phyloP scores from a whole-genome alignment of 305 asterid species.

The Withania somnifera region DNA sequence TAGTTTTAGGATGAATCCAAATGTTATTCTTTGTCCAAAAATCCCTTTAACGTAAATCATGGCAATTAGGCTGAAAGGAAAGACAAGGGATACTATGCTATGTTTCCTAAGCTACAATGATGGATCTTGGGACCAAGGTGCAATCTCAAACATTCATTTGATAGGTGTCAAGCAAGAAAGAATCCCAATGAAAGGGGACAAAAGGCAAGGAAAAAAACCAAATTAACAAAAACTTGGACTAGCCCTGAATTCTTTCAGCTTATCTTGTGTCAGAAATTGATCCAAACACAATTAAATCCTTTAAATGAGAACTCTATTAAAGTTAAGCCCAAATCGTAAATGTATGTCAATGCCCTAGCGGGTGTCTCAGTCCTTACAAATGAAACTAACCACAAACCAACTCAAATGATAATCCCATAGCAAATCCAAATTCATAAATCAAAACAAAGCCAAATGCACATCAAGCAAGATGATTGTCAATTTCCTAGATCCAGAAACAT shows the following conservation, averaged over 20 bases:
- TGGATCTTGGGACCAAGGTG: neutral
- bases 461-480: neutral
- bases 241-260: neutral
- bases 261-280: neutral
- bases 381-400: neutral
- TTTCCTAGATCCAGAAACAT: neutral
- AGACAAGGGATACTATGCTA: neutral
- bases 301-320: neutral
- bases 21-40: neutral
- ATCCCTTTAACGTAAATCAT: neutral
- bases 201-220: neutral
- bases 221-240: neutral
- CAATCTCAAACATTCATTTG: neutral
- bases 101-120: neutral
- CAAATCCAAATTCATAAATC: neutral
- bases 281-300: neutral
- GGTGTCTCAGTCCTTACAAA: neutral
- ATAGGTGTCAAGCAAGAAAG: neutral
- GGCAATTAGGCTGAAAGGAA: neutral
- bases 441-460: neutral
- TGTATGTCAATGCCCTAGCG: neutral
- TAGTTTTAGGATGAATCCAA: neutral
- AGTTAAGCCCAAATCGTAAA: neutral
- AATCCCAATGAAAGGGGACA: neutral
- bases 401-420: neutral